Base-by-base conservation (phyloP, 2,329 filamentous ascomycete genomes). In the Arachnomyces sp. region DNA sequence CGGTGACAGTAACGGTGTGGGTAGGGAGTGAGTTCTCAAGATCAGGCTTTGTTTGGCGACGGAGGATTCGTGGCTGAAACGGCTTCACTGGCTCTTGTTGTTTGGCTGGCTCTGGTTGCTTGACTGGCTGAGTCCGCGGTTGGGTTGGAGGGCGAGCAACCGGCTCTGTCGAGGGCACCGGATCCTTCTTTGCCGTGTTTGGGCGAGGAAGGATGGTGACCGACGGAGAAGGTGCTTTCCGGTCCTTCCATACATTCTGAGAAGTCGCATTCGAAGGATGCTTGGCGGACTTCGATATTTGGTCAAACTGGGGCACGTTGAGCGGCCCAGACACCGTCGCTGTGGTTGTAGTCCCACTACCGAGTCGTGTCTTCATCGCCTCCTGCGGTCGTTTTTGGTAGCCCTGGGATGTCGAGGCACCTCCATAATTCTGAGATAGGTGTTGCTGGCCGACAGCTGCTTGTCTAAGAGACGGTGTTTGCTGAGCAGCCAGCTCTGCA, bases 1-100 rank as follows among this genome's bases (percentile, higher is more conserved):
- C 47, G 35, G 50, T 49, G 17, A 48, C 42, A 34, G 52, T 43
- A 31, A 55, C 51, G 30, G 56, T 50, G 45, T 51, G 52, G 21
- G 47, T 43, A 21, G 59, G 50, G 38, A 61, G 46, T 42, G 55
- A 43, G 14, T 46, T 50, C 16, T 62, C 56, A 16, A 58, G 47
- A 21, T 56, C 57, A 4, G 47, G 45, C 41, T 58, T 68, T 36
- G 69, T 64, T 17, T 71, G 69, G 3, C 72, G 69, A 44, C 71
- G 72, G 13, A 76, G 52, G 17, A 75, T 75, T 40, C 74, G 70
- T 7, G 72, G 72, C 42, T 74, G 71, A 46, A 75, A 75, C 9
- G 65, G 59, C 47, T 69, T 74, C 9, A 59, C 44, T 8, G 57
- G 50, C 35, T 62, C 56, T 9, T 56, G 53, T n/a, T 57, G 47